Evolutionary conservation across 257 asterid genomes (phyloP), one percentile per base, ranked within the genome.

Genomic region (Fraxinus excelsior): DNA sequence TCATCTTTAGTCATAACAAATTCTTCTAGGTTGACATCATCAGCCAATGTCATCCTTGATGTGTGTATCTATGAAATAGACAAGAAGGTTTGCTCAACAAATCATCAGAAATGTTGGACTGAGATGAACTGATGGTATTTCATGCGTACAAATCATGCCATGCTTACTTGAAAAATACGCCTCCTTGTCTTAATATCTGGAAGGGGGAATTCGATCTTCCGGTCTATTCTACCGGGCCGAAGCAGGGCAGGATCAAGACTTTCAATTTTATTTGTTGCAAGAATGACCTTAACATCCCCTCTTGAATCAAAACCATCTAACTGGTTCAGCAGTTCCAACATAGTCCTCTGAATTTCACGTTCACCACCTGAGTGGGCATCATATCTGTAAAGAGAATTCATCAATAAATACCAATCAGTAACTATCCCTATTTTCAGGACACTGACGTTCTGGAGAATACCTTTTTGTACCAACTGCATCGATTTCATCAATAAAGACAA

Each of bases 311-410:
- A 93, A 67, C 98, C 98, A 80, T 93, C 98, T 14, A 93, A 82
- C 85, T 93, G 98, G 79, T 93, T 93, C 84, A 93, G 88, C 79
- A 93, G 79, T 74, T 93, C 97, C 84, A 94, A 84, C 97, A 94
- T 94, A 51, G 98, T 94, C 85, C 98, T 89, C 92, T 94, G 97
- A 76, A 94, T 94, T 81, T 94, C 98, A 80, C 98, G 97, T 78
- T 94, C 98, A 80, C 98, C 98, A 35, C 98, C 98, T 2, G 97
- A 94, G 85, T 94, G 97, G 10, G 98, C 97, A 51, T 94, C 98
- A 31, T 94, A 92, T 89, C 97, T 94, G 82, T 13, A 67, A 40
- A 76, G 1, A 49, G 76, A 34, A 73, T 16, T 68, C 77, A 79
- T 64, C 42, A 58, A 12, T 71, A 44, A 79, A 65, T 64, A 78